Evolutionary conservation across 129 eudicot genomes (phyloP), one percentile per base, ranked within the genome.

Genomic region (Scalesia atractyloides): DNA sequence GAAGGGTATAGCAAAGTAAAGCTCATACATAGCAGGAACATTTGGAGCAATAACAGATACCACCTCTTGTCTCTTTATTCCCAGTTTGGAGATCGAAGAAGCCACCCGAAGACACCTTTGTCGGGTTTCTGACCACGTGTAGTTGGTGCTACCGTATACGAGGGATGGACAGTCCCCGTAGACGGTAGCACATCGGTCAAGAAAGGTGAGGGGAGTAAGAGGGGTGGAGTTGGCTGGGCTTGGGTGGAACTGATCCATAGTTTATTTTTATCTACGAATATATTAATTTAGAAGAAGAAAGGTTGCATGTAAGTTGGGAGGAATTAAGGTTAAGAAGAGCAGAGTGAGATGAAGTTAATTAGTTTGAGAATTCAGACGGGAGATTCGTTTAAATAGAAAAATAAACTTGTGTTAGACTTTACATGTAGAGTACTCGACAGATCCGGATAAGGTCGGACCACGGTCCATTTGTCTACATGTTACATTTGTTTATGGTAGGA

Each of bases 41-140:
- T 86, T 89, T 2, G 92, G 96, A 26, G 89, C 89, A 13, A 86
- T 15, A 7, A 84, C 92, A 17, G 90, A 86, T 9, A 86, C 92
- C 14, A 89, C 90, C 0, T 84, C 68, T 34, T 77, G 58, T n/a
- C 44, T 30, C 14, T 72, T 58, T 5, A 80, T 77, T 66, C 88
- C 86, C 12, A 83, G 39, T 3, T 68, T 64, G 33, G 77, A 36
- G 70, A 86, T 83, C 14, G 88, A 80, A 2, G 91, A 86, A 13
- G 91, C 87, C 6, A 86, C 22, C 18, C 50, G 79, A 54, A 83
- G 82, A 24, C 83, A 77, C 9, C 91, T 74, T 41, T 13, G 52
- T 70, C 79, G 82, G 66, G 91, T 86, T 16, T 86, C 47, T 43
- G 74, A 34, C 88, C 91, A 86, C 0, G 84, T 86, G 62, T 50